phyloP scores from a whole-genome alignment of 2,329 filamentous ascomycete species.

The Pseudonectria buxi region DNA sequence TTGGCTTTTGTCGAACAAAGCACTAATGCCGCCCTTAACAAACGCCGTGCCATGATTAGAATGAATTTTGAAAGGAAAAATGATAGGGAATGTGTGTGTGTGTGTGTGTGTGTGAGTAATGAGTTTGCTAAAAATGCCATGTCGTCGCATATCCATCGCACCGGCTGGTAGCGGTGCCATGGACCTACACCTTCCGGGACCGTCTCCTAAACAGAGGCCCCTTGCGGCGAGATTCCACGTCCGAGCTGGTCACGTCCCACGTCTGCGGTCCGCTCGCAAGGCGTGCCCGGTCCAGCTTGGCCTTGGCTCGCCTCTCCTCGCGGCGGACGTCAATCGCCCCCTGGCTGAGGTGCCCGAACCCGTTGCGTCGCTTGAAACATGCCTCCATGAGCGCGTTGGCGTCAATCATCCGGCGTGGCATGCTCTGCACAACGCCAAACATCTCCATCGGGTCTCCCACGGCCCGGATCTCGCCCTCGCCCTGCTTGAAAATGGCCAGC shows the following conservation, averaged over 20 bases:
- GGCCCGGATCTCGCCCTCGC: conserved; percentile 71
- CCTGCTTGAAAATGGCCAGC: conserved; percentile 82
- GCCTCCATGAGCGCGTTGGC: conserved; percentile 76
- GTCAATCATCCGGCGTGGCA: conserved; percentile 75
- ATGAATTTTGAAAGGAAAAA: too few species aligned
- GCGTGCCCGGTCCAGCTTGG: conserved; percentile 34
- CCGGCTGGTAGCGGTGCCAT: too few species aligned
- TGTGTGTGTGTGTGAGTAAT: too few species aligned
- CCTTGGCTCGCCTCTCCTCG: conserved; percentile 56
- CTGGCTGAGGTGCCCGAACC: conserved; percentile 76
- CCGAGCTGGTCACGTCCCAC: conserved; percentile 24
- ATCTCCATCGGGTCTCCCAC: conserved; percentile 89
- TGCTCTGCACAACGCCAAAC: conserved; percentile 85
- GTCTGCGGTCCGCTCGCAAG: conserved; percentile 22
- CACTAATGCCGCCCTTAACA: conserved; percentile 17
- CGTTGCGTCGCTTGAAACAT: conserved; percentile 73
- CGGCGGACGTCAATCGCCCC: conserved; percentile 72
- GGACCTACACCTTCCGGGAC: too few species aligned
- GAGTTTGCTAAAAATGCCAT: conserved; percentile 1
- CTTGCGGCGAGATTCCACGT: conserved; percentile 31
- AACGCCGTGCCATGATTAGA: conserved; percentile 22
- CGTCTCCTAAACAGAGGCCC: conserved; percentile 43
- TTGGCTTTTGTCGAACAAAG: conserved; percentile 16
- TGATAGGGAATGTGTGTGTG: too few species aligned
- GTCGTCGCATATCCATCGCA: too few species aligned